Percentiles rank a stretch among this genome's conserved stretches.
These are phyloP conservation scores for Lactifluus echinatus DNA, from an alignment of 768 basidiomycete genomes.

Conservation along the genomic window DNA sequence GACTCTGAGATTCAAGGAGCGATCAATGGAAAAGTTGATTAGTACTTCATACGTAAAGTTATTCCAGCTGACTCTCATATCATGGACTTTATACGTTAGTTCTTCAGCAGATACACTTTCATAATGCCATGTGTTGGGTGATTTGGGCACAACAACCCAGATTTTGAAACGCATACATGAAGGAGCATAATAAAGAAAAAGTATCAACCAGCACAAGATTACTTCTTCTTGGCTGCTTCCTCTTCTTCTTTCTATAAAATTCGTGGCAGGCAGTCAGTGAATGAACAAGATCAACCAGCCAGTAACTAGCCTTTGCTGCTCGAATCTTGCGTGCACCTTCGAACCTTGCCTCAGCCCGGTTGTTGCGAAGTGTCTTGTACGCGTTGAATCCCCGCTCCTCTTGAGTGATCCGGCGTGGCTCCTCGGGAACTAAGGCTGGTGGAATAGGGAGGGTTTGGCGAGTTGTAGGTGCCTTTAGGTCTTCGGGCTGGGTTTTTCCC, in stretches of 20 bases:
- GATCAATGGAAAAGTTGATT: slow-evolving; percentile 37
- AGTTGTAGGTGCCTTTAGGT: slow-evolving; percentile 70
- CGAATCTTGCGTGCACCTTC: slow-evolving; percentile 85
- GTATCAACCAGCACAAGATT: slow-evolving; percentile 28
- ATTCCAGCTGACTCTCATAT: neutral
- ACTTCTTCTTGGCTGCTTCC: slow-evolving; percentile 89
- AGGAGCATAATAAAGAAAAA: slow-evolving; percentile 21
- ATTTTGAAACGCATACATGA: slow-evolving; percentile 31
- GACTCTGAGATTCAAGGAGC: slow-evolving; percentile 61
- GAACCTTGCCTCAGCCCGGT: slow-evolving; percentile 74
- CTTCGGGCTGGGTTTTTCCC: slow-evolving; percentile 53
- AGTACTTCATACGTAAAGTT: neutral
- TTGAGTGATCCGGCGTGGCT: slow-evolving; percentile 85
- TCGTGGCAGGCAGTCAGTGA: slow-evolving; percentile 18
- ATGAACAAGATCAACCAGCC: neutral
- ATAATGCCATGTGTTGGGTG: slow-evolving; percentile 24
- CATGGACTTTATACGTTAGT: neutral
- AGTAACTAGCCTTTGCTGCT: slow-evolving; percentile 63
- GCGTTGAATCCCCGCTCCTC: slow-evolving; percentile 88
- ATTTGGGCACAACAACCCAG: slow-evolving; percentile 25
- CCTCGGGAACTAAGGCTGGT: slow-evolving; percentile 56
- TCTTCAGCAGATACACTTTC: neutral
- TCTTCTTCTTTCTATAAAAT: slow-evolving; percentile 75
- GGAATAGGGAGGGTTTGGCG: slow-evolving; percentile 62
- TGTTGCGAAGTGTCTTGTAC: slow-evolving; percentile 78